A percentile compares a stretch with the other conserved stretches of the same genome.
Evolutionary conservation across 2,329 filamentous ascomycete species (phyloP).

Genomic region (Fusarium euwallaceae): DNA sequence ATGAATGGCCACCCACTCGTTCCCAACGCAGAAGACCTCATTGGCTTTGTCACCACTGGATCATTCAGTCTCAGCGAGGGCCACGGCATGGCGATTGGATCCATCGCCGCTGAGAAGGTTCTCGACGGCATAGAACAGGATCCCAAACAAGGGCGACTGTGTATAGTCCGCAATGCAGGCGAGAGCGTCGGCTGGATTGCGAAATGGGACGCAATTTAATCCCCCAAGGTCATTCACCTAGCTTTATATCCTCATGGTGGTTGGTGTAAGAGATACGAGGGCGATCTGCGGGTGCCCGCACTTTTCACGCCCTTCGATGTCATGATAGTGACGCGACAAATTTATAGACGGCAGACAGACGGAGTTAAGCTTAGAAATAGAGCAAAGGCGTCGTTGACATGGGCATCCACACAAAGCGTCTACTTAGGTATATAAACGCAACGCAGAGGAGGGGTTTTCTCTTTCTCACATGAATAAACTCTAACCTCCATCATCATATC

Average conservation of each 20-base stretch:
- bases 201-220: conserved; percentile 76
- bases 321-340: conserved; percentile 23
- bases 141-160: conserved; percentile 66
- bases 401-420: conserved; percentile 5
- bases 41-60: conserved; percentile 92
- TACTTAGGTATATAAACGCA: conserved; percentile 24
- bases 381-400: conserved; percentile 50
- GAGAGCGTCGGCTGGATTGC: conserved; percentile 84
- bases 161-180: conserved; percentile 86
- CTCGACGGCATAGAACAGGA: conserved; percentile 51
- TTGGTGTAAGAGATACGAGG: neutral
- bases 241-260: neutral
- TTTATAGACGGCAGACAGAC: neutral
- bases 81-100: conserved; percentile 80
- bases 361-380: conserved; percentile 2
- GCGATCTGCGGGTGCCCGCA: conserved; percentile 6
- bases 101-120: conserved; percentile 72
- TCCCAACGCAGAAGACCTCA: conserved; percentile 80
- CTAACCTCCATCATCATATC: conserved; percentile 5
- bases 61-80: conserved; percentile 85
- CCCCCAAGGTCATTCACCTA: neutral
- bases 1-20: conserved; percentile 72
- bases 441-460: conserved; percentile 12
- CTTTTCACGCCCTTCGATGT: conserved; percentile 15
- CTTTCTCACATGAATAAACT: conserved; percentile 7